Base-by-base conservation (phyloP, 257 asterid species). In the Thymus mandschuricus region DNA sequence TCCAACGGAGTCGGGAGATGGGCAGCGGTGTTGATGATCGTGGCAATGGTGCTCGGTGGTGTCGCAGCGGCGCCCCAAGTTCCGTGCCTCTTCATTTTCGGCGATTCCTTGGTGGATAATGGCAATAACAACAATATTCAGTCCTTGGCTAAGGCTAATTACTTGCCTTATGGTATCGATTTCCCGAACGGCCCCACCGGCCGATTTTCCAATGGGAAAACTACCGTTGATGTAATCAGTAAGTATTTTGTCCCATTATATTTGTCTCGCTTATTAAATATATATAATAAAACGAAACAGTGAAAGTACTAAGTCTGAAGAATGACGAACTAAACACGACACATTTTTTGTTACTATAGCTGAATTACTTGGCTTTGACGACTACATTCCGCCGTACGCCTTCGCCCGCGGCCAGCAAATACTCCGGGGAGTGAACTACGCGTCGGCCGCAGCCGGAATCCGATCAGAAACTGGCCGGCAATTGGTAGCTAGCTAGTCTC, bases 361-460 rank as follows among this genome's bases (percentile, higher is more conserved):
- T 46, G 88, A 88, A 75, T 80, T 80, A 65, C 73, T 91, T 56
- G 97, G 96, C 0, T 91, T 91, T 54, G 77, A 82, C 3, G 79
- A 72, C 58, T 75, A 74, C 69, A 87, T 87, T 57, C 92, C 88
- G 15, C 85, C 96, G 0, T 87, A 85, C 65, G 56, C 91, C 11
- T 46, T 56, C 13, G 95, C 91, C 5, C 72, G 87, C 1, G 95
- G 91, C 62, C 86, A 57, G 56, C 70, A 84, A 40, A 81, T 91
- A 75, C 90, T 88, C 11, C 64, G 60, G 64, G 97, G 97, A 66
- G 89, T 91, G 34, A 91, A 91, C 81, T 88, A 84, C 66, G 97
- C 97, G 5, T 90, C 97, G 1, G 97, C 96, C 1, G 97, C 96
- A 1, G 97, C 96, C 3, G 97, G 97, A 33, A 89, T 91, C 15